Evolutionary conservation across 2,329 filamentous ascomycete genomes (phyloP).

Genomic region (Bipolaris oryzae): DNA sequence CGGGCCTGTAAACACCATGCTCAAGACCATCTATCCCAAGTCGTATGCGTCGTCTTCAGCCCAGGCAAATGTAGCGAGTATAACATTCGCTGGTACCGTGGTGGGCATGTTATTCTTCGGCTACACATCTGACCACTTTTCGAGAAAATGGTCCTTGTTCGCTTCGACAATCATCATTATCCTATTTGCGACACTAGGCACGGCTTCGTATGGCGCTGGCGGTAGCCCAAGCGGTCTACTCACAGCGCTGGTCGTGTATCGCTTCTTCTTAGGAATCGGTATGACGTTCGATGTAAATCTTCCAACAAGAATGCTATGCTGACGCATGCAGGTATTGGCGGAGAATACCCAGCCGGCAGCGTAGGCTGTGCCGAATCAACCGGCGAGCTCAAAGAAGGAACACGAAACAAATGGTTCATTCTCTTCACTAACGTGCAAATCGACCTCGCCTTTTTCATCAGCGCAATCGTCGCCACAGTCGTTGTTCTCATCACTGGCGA

Average conservation of each 20-base stretch:
- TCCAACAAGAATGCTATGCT: background rate
- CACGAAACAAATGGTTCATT: constrained; percentile 81
- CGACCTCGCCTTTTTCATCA: constrained; percentile 81
- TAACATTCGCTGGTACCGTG: constrained; percentile 86
- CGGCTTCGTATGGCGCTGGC: constrained; percentile 76
- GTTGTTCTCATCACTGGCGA: constrained; percentile 61
- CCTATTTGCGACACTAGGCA: constrained; percentile 78
- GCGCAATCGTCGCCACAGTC: constrained; percentile 76
- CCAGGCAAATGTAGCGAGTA: constrained; percentile 75
- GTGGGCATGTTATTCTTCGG: constrained; percentile 82
- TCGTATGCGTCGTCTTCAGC: constrained; percentile 73
- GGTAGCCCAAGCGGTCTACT: constrained; percentile 75
- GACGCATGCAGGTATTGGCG: constrained; percentile 64
- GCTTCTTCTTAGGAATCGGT: constrained; percentile 73
- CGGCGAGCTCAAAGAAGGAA: constrained; percentile 78
- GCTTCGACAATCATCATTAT: constrained; percentile 83
- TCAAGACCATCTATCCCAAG: constrained; percentile 69
- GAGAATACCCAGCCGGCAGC: constrained; percentile 81
- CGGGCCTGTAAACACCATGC: constrained; percentile 81
- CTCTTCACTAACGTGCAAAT: constrained; percentile 90
- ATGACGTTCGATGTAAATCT: constrained; percentile 1
- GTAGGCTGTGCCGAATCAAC: constrained; percentile 85
- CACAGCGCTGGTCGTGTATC: constrained; percentile 78
- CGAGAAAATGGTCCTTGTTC: constrained; percentile 80
- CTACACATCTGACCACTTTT: constrained; percentile 81